Conservation (phyloP, 2,329 filamentous ascomycete genomes). For the Sporothrix phasma region DNA sequence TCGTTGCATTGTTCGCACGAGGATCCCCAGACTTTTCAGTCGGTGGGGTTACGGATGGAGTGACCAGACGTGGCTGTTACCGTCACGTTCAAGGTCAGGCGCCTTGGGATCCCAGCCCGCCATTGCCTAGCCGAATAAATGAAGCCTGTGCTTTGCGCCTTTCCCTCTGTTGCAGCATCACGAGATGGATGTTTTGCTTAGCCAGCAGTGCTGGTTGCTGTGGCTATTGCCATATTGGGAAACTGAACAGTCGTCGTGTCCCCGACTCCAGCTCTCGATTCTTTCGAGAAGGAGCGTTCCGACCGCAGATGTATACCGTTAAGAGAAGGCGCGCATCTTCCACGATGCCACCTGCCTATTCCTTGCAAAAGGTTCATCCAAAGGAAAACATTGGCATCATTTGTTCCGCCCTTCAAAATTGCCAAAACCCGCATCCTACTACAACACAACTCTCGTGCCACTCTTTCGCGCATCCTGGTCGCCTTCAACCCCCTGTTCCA, state of each 20-base stretch:
- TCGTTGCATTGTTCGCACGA: too few relatives aligned
- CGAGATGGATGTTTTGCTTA: not conserved
- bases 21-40: not conserved
- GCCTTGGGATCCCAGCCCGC: not conserved
- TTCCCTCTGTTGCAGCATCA: too few relatives aligned
- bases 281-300: not conserved
- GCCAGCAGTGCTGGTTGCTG: not conserved
- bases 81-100: not conserved
- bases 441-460: not conserved
- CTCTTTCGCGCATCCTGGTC: not conserved
- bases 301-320: not conserved
- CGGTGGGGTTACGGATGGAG: not conserved
- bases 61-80: not conserved
- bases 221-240: not conserved
- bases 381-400: not conserved
- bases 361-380: not conserved
- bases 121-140: too few relatives aligned
- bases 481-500: constrained; percentile 6
- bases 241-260: not conserved
- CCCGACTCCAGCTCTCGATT: not conserved
- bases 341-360: not conserved
- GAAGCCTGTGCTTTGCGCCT: too few relatives aligned
- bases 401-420: not conserved
- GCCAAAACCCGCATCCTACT: too few relatives aligned
- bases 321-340: not conserved